These are phyloP conservation scores for Papilionanthe hybrid DNA, from an alignment of 116 monocot genomes.

Conservation along the genomic window DNA sequence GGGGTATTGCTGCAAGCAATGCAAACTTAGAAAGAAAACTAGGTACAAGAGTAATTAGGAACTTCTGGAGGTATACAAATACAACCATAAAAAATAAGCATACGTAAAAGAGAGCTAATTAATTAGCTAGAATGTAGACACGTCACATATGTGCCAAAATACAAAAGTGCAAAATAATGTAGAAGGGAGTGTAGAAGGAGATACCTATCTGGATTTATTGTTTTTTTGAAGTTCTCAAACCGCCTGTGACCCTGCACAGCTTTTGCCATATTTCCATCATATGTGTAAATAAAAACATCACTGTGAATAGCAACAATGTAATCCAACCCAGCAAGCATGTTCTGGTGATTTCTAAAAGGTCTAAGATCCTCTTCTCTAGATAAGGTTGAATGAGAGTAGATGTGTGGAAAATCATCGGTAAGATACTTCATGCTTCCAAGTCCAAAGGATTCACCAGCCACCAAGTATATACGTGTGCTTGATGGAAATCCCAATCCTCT, in stretches of 20 bases:
- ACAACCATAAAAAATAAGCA: background rate
- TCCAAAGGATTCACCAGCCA: constrained; percentile 88
- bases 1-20: background rate
- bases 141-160: background rate
- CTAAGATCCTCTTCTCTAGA: constrained; percentile 65
- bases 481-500: constrained; percentile 81
- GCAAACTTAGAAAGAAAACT: background rate
- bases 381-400: constrained; percentile 66
- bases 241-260: constrained; percentile 94
- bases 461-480: constrained; percentile 82
- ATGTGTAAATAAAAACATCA: constrained; percentile 91
- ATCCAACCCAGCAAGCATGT: constrained; percentile 97
- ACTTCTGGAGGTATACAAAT: background rate
- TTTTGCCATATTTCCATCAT: constrained; percentile 98
- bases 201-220: constrained; percentile 90
- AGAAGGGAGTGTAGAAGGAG: background rate
- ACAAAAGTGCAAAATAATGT: background rate
- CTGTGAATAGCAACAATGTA: constrained; percentile 90
- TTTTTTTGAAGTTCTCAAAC: constrained; percentile 87
- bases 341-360: constrained; percentile 75
- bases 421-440: constrained; percentile 82
- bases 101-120: background rate
- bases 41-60: background rate
- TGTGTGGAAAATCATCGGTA: constrained; percentile 63
- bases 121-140: background rate